A percentile compares a stretch with the other conserved stretches of the same genome.
Evolutionary conservation across 2,329 filamentous ascomycete genomes (phyloP).

Genomic region (Cercospora sp.): DNA sequence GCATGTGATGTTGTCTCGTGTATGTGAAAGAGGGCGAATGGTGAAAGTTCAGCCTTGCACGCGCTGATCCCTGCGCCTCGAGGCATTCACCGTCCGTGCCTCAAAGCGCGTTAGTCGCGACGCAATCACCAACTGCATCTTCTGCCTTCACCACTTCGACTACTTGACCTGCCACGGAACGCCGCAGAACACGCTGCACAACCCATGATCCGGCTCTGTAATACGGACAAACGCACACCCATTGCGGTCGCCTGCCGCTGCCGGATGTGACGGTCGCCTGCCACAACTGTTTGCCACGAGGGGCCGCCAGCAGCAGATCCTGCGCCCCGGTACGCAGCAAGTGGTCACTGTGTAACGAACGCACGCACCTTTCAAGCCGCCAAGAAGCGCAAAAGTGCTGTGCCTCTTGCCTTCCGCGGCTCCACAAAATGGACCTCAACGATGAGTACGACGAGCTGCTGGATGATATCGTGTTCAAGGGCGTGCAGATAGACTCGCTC

Average conservation of each 20-base stretch:
- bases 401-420: not conserved
- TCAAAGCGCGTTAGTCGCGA: not conserved
- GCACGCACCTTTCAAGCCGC: too few relatives aligned
- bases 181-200: not conserved
- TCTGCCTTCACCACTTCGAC: not conserved
- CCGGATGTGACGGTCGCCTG: not conserved
- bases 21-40: not conserved
- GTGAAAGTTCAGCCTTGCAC: not conserved
- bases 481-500: constrained; percentile 36
- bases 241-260: not conserved
- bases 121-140: not conserved
- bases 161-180: not conserved
- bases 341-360: constrained; percentile 4
- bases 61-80: not conserved
- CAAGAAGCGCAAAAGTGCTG: not conserved
- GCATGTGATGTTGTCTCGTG: not conserved
- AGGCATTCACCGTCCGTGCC: not conserved
- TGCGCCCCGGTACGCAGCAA: not conserved
- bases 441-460: constrained; percentile 29
- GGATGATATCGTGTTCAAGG: constrained; percentile 39
- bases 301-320: not conserved
- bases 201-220: not conserved
- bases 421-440: not conserved
- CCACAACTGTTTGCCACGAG: constrained; percentile 8
- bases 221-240: not conserved